These are phyloP conservation scores for Cyberlindnera mycetangii DNA, from an alignment of 805 yeast genomes.

Conservation along the genomic window DNA sequence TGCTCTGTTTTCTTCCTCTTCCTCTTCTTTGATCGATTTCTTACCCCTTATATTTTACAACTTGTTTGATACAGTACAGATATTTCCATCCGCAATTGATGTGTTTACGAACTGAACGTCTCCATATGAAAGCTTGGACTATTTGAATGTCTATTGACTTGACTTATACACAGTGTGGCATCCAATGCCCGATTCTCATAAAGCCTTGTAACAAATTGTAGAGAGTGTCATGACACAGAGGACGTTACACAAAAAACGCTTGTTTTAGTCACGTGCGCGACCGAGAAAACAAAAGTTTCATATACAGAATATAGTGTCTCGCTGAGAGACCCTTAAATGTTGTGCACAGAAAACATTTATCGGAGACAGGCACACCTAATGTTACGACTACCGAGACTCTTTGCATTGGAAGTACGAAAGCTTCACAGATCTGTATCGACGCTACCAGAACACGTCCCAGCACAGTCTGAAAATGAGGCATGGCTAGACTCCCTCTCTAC, in stretches of 20 bases:
- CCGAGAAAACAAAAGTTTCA: too few relatives aligned
- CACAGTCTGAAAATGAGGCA: constrained; percentile 39
- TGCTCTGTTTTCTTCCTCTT: neutral
- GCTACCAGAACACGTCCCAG: constrained; percentile 39
- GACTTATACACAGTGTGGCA: too few relatives aligned
- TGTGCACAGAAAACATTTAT: too few relatives aligned
- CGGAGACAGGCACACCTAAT: too few relatives aligned
- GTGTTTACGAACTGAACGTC: neutral
- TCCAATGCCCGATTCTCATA: too few relatives aligned
- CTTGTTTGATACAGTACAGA: neutral
- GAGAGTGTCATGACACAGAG: too few relatives aligned
- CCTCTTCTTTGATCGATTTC: neutral
- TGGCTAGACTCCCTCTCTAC: constrained; percentile 33
- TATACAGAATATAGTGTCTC: too few relatives aligned
- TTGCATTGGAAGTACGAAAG: neutral
- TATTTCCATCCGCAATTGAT: neutral
- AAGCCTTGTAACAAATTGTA: too few relatives aligned
- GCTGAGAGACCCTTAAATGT: too few relatives aligned
- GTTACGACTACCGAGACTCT: neutral
- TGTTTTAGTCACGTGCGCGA: too few relatives aligned
- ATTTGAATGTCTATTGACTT: neutral
- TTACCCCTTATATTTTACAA: too few relatives aligned
- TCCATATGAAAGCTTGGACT: neutral
- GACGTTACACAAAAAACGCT: too few relatives aligned
- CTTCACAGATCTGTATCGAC: neutral